phyloP scores from a whole-genome alignment of 2,329 filamentous ascomycete species.

The Mycogone perniciosa region DNA sequence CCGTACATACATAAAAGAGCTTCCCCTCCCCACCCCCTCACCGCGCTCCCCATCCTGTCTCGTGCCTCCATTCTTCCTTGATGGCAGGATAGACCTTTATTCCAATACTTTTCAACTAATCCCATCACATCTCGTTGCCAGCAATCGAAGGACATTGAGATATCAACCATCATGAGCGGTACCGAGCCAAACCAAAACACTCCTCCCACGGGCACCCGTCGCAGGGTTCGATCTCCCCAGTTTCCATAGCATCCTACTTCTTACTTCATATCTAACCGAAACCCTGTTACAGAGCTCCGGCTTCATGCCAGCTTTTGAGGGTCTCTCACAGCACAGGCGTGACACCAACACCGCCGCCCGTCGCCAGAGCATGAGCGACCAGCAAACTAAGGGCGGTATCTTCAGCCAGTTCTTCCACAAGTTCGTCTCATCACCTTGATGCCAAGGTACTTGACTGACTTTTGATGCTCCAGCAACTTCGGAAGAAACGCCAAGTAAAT shows the following conservation, averaged over 20 bases:
- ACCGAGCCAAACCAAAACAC: conserved; percentile 21
- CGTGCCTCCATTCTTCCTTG: background rate
- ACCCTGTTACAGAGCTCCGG: conserved; percentile 34
- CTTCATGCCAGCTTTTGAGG: conserved; percentile 42
- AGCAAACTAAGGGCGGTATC: conserved; percentile 43
- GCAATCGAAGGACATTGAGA: background rate
- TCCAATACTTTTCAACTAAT: background rate
- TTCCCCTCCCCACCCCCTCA: conserved; percentile 7
- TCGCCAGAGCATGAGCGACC: conserved; percentile 50
- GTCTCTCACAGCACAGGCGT: conserved; percentile 43
- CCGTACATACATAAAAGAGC: background rate
- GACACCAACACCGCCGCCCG: conserved; percentile 42
- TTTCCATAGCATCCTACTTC: background rate
- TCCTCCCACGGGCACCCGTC: conserved; percentile 19
- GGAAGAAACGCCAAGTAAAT: conserved; percentile 12
- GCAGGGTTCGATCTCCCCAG: conserved; percentile 20
- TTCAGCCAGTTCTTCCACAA: conserved; percentile 52
- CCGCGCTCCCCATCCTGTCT: background rate
- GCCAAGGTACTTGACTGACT: background rate
- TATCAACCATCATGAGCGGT: conserved; percentile 8
- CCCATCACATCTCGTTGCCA: background rate
- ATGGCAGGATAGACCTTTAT: background rate
- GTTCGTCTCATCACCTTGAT: conserved; percentile 29
- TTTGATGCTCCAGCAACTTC: conserved; percentile 3
- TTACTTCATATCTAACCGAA: background rate